Evolutionary conservation across 306 rosid genomes (phyloP).

Genomic region (Dryas octopetala): DNA sequence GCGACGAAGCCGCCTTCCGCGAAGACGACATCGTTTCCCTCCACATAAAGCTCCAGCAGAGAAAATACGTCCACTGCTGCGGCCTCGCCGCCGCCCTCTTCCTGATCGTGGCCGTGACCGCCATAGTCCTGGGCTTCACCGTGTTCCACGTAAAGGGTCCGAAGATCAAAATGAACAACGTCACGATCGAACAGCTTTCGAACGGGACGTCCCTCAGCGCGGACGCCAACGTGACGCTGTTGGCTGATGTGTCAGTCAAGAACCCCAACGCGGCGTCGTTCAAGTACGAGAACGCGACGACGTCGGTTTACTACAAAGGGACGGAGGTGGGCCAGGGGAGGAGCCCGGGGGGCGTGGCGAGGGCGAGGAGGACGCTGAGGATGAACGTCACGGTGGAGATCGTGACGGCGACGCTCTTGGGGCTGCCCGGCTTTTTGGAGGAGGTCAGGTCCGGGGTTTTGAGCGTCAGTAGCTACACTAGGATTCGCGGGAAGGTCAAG

Average conservation of each 20-base stretch:
- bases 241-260: conserved; percentile 35
- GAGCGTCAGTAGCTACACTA: conserved; percentile 31
- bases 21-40: conserved; percentile 2
- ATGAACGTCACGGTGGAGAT: conserved; percentile 41
- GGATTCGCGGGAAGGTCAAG: conserved; percentile 37
- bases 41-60: neutral
- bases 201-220: neutral
- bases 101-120: conserved; percentile 34
- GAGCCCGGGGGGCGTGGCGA: conserved; percentile 36
- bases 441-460: conserved; percentile 8
- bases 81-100: conserved; percentile 44
- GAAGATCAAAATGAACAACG: conserved; percentile 12
- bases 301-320: conserved; percentile 18
- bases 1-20: conserved; percentile 14
- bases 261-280: conserved; percentile 51
- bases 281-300: conserved; percentile 27
- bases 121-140: conserved; percentile 44
- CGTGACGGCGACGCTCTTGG: neutral
- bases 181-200: conserved; percentile 4
- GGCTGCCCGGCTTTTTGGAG: neutral
- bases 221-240: conserved; percentile 12
- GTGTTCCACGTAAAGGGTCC: conserved; percentile 44
- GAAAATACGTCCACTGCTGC: conserved; percentile 36
- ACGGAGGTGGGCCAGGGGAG: conserved; percentile 32
- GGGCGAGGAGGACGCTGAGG: conserved; percentile 31